Percentiles rank a stretch among this genome's conserved stretches.
Evolutionary conservation across 805 yeast genomes (phyloP).

Genomic region (Ogataea paradorogensis): DNA sequence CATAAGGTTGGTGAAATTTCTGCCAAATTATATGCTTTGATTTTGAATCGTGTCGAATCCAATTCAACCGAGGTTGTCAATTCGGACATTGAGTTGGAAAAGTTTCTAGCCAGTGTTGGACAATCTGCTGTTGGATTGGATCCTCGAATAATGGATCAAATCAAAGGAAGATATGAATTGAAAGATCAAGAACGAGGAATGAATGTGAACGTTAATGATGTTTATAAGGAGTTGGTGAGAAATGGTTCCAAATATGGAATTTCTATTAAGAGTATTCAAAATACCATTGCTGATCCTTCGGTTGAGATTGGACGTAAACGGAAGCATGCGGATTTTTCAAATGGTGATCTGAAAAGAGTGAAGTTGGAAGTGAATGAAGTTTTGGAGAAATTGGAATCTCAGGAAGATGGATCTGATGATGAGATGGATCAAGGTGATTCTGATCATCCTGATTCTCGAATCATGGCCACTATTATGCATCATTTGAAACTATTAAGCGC

Average conservation of each 20-base stretch:
- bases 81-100: slow-evolving; percentile 25
- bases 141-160: slow-evolving; percentile 25
- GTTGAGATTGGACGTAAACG: slow-evolving; percentile 21
- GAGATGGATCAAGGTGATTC: slow-evolving; percentile 26
- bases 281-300: slow-evolving; percentile 36
- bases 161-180: slow-evolving; percentile 29
- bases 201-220: slow-evolving; percentile 43
- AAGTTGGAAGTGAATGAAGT: slow-evolving; percentile 31
- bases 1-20: slow-evolving; percentile 71
- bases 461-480: slow-evolving; percentile 33
- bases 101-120: slow-evolving; percentile 31
- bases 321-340: slow-evolving; percentile 9
- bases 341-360: slow-evolving; percentile 21
- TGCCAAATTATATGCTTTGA: slow-evolving; percentile 57
- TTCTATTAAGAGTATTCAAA: slow-evolving; percentile 34
- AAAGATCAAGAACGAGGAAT: slow-evolving; percentile 36
- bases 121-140: slow-evolving; percentile 33
- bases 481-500: slow-evolving; percentile 69
- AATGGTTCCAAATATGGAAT: slow-evolving; percentile 36
- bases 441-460: slow-evolving; percentile 20
- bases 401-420: slow-evolving; percentile 29
- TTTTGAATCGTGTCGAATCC: slow-evolving; percentile 58
- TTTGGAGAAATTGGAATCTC: slow-evolving; percentile 21
- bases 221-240: slow-evolving; percentile 29
- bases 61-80: slow-evolving; percentile 39